Percentiles rank a stretch among this genome's conserved stretches.
Conservation (phyloP, 768 basidiomycete genomes). For the Hericium coralloides region DNA sequence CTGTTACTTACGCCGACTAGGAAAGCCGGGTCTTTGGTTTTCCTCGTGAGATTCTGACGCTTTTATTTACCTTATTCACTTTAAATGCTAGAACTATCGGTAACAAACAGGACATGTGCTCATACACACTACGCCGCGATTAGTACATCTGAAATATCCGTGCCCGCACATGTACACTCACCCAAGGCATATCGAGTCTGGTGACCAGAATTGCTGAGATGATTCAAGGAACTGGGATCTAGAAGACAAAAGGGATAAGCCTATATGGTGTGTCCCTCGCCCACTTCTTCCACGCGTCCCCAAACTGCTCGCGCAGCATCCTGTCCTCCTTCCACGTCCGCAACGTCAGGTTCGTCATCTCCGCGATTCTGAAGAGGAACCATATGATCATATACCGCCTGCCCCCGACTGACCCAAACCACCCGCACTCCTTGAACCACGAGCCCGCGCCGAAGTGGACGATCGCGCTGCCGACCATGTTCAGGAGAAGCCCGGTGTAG, state of each 20-base stretch:
- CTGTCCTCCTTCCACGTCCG: background rate
- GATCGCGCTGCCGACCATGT: slow-evolving; percentile 1
- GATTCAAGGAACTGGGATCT: too few species aligned
- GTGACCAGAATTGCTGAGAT: too few species aligned
- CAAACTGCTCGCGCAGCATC: background rate
- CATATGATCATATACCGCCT: background rate
- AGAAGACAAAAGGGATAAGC: background rate
- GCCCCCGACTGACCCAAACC: background rate
- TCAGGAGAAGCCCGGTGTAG: slow-evolving; percentile 11
- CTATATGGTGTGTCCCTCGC: background rate
- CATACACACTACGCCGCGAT: too few species aligned
- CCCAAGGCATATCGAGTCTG: too few species aligned
- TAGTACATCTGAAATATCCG: too few species aligned
- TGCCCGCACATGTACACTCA: too few species aligned
- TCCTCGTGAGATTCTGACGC: too few species aligned
- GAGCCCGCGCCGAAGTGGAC: background rate
- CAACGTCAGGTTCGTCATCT: background rate
- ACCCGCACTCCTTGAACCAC: background rate
- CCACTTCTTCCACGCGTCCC: background rate
- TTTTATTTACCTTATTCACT: too few species aligned
- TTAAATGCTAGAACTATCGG: too few species aligned
- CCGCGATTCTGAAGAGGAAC: background rate
- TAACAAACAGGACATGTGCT: too few species aligned
- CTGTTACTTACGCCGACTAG: too few species aligned
- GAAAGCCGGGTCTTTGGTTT: too few species aligned